Percentiles rank a stretch among this genome's conserved stretches.
These are phyloP conservation scores for Chrysanthemum makinoi DNA, from an alignment of 129 eudicot species.

Conservation along the genomic window DNA sequence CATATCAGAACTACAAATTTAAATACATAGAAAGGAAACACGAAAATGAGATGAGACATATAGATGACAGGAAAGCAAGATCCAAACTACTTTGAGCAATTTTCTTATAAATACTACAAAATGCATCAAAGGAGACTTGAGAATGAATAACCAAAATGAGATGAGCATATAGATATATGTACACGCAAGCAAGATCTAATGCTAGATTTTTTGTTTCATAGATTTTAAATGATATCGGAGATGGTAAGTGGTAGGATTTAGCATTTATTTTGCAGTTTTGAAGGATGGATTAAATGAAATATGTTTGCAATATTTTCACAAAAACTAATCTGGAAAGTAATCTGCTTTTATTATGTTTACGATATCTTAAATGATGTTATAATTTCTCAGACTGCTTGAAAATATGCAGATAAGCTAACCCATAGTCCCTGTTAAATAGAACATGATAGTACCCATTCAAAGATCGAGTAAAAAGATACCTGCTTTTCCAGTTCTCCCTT, in stretches of 20 bases:
- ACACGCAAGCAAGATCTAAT: not conserved
- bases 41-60: too few relatives aligned
- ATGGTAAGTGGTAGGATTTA: not conserved
- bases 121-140: not conserved
- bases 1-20: not conserved
- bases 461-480: not conserved
- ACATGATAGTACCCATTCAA: too few relatives aligned
- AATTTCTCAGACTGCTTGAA: too few relatives aligned
- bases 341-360: too few relatives aligned
- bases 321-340: too few relatives aligned
- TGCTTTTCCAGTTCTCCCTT: slow-evolving; percentile 17
- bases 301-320: not conserved
- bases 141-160: not conserved
- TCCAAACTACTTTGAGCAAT: too few relatives aligned
- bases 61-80: too few relatives aligned
- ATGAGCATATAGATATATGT: not conserved
- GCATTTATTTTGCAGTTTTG: not conserved
- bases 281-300: not conserved
- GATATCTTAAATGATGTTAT: too few relatives aligned
- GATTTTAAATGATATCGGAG: not conserved
- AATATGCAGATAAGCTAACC: too few relatives aligned
- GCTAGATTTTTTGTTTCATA: not conserved
- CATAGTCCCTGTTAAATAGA: too few relatives aligned
- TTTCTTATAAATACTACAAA: not conserved
- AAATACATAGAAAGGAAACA: too few relatives aligned